These are phyloP conservation scores for Speleostelium caveatum DNA, from an alignment of 78 protist genomes.

Conservation along the genomic window DNA sequence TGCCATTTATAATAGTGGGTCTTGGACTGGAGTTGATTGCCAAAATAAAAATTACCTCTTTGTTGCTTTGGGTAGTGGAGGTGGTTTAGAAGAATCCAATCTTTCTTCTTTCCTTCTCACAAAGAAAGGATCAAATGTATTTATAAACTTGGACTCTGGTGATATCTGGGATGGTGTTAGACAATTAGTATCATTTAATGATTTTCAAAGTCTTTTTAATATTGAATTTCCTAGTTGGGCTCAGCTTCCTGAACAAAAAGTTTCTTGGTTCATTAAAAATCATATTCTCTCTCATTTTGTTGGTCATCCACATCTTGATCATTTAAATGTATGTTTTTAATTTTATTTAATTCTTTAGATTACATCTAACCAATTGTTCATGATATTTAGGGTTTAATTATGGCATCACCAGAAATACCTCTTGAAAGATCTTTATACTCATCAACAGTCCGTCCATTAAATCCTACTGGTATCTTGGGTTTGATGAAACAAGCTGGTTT, in stretches of 20 bases:
- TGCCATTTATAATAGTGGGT: too few relatives aligned
- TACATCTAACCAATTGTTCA: too few relatives aligned
- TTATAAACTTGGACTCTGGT: constrained; percentile 53
- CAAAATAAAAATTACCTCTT: constrained; percentile 10
- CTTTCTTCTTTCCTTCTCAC: constrained; percentile 36
- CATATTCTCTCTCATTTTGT: constrained; percentile 13
- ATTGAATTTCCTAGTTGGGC: constrained; percentile 39
- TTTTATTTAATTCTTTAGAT: too few relatives aligned
- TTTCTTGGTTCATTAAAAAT: constrained; percentile 46
- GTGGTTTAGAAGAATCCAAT: constrained; percentile 49
- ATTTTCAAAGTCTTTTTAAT: neutral
- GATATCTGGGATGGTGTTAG: constrained; percentile 45
- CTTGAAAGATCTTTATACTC: neutral
- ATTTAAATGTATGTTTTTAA: too few relatives aligned
- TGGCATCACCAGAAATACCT: constrained; percentile 29
- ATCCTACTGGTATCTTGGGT: neutral
- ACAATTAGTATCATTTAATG: neutral
- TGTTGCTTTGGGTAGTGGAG: constrained; percentile 36
- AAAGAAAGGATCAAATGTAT: constrained; percentile 19
- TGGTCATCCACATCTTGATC: constrained; percentile 64
- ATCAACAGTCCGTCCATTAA: neutral
- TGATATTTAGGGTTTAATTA: constrained; percentile 35
- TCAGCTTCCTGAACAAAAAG: constrained; percentile 26
- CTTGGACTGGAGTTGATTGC: neutral
- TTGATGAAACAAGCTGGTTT: neutral